Evolutionary conservation across 192 early-diverging fungal genomes (phyloP).

Genomic region (Spizellomyces punctatus): DNA sequence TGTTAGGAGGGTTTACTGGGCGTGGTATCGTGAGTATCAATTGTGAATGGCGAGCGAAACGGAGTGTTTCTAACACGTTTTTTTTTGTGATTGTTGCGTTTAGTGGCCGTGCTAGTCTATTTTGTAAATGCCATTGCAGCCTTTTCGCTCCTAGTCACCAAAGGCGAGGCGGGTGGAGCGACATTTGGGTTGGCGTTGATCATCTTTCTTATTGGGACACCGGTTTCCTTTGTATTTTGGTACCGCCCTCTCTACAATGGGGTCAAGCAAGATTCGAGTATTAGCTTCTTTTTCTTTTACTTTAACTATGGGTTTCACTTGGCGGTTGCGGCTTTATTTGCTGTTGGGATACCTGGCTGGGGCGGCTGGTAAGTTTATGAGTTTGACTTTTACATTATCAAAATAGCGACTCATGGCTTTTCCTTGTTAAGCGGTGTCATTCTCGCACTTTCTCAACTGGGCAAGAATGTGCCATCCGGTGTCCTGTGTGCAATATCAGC

Average conservation of each 20-base stretch:
- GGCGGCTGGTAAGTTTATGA: too few relatives aligned
- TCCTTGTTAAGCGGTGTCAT: too few relatives aligned
- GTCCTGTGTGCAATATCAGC: slow-evolving; percentile 39
- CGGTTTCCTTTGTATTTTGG: slow-evolving; percentile 38
- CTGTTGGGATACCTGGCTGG: too few relatives aligned
- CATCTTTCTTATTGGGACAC: slow-evolving; percentile 41
- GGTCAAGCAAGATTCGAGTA: slow-evolving; percentile 11
- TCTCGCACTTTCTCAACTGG: too few relatives aligned
- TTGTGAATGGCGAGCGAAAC: background rate
- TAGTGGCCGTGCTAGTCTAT: slow-evolving; percentile 32
- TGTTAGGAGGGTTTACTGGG: slow-evolving; percentile 43
- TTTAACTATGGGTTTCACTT: too few relatives aligned
- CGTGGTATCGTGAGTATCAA: slow-evolving; percentile 29
- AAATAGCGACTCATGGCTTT: too few relatives aligned
- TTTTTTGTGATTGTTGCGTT: slow-evolving; percentile 9
- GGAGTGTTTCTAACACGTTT: slow-evolving; percentile 1
- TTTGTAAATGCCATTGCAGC: slow-evolving; percentile 36
- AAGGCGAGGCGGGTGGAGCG: slow-evolving; percentile 36
- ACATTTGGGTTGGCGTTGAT: slow-evolving; percentile 44
- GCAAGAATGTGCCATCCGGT: slow-evolving; percentile 17
- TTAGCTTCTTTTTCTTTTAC: too few relatives aligned
- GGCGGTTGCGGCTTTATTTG: too few relatives aligned
- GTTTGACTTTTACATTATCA: too few relatives aligned
- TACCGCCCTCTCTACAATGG: slow-evolving; percentile 47
- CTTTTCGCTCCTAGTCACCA: slow-evolving; percentile 39